Evolutionary conservation across 768 basidiomycete species (phyloP), one percentile per base, ranked within the genome.

Genomic region (Serendipita sp.): DNA sequence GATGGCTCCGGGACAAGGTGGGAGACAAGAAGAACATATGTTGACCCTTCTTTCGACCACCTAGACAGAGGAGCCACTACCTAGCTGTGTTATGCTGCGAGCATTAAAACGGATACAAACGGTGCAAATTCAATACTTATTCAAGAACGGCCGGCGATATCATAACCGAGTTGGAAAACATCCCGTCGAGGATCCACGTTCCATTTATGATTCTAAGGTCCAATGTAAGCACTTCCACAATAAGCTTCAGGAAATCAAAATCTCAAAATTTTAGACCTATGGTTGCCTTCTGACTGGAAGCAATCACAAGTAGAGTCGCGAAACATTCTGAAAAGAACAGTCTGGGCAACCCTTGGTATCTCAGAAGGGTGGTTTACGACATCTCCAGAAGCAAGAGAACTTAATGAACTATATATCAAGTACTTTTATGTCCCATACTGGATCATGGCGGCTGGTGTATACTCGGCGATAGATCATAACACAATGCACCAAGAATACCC

Each of bases 401-500:
- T 60, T n/a, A 16, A 8, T n/a, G 55, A 60, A 36, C 8, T n/a
- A 36, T 27, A n/a, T n/a, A n/a, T 60, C 3, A 23, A 34, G 55
- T n/a, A 27, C 11, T 60, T 60, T 34, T 60, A 23, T 60, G 55
- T 60, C 10, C 55, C 55, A 29, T 60, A 60, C 33, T 60, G 55
- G 55, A 23, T 60, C 23, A 27, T 60, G 3, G 23, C 10, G 16
- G 27, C 34, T 10, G 55, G 27, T 29, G 8, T 60, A 34, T 60
- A 60, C 27, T 5, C 55, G 11, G 33, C 18, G 10, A 36, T 60
- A n/a, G 34, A 60, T 34, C 55, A 60, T n/a, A 27, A 4, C 27
- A 60, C 55, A 11, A 34, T 27, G 23, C 16, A 60, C 8, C 55
- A n/a, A 34, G 27, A 27, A n/a, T 36, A 27, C 34, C 23, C 55